phyloP scores from a whole-genome alignment of 1,284 basidiomycete species.

The Mycosarcoma mackinlayi region DNA sequence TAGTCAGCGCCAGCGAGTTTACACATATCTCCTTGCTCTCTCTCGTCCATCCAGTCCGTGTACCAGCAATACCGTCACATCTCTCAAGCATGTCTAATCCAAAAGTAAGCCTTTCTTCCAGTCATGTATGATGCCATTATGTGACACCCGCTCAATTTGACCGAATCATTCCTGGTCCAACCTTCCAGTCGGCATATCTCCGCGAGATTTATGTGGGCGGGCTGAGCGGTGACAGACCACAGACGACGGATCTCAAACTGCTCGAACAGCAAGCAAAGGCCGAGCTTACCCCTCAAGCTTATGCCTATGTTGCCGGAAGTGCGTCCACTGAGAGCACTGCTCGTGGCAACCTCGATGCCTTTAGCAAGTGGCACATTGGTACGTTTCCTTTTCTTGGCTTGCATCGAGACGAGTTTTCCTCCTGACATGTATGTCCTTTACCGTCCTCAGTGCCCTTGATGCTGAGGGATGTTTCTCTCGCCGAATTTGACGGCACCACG shows the following conservation, averaged over 20 bases:
- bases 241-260: conserved; percentile 41
- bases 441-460: conserved; percentile 39
- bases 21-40: background rate
- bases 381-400: background rate
- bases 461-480: conserved; percentile 41
- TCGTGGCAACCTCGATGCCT: conserved; percentile 44
- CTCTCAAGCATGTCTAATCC: conserved; percentile 35
- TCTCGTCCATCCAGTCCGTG: no score
- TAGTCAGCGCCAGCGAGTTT: background rate
- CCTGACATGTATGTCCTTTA: background rate
- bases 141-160: background rate
- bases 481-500: conserved; percentile 36
- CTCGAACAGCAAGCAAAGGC: conserved; percentile 48
- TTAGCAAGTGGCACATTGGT: conserved; percentile 56
- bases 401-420: background rate
- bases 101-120: conserved; percentile 35
- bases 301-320: conserved; percentile 58
- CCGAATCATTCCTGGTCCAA: background rate
- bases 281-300: conserved; percentile 50
- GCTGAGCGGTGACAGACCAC: conserved; percentile 34
- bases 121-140: no score
- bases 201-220: conserved; percentile 59
- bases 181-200: conserved; percentile 39
- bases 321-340: conserved; percentile 54
- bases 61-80: no score